Evolutionary conservation across 2,329 filamentous ascomycete genomes (phyloP).

Genomic region (Sporothrix brunneoviolacea): DNA sequence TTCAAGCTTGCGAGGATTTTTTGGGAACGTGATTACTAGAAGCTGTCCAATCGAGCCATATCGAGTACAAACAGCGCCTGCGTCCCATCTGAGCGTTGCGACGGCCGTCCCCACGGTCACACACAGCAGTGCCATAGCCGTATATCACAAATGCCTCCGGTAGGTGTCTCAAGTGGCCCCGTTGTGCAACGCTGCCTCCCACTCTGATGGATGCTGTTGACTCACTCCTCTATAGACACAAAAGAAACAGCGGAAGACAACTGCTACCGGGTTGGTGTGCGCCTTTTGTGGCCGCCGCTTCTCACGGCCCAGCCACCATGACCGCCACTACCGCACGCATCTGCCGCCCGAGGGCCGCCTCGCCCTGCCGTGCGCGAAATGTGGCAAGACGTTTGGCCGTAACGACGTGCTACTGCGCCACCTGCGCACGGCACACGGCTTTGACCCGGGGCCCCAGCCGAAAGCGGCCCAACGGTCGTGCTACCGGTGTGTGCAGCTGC

Average conservation of each 20-base stretch:
- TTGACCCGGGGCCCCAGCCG: constrained; percentile 16
- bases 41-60: no score
- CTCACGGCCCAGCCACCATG: constrained; percentile 22
- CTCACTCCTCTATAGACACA: not conserved
- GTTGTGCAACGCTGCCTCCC: no score
- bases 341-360: constrained; percentile 20
- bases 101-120: no score
- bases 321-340: constrained; percentile 25
- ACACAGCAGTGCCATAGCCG: no score
- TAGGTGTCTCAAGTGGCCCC: no score
- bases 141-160: no score
- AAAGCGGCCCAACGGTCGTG: constrained; percentile 23
- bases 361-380: constrained; percentile 19
- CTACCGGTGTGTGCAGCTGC: constrained; percentile 23
- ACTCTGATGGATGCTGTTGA: no score
- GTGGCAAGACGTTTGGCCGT: constrained; percentile 21
- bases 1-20: no score
- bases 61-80: no score
- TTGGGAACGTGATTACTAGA: no score
- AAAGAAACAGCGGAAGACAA: not conserved
- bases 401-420: constrained; percentile 26
- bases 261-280: constrained; percentile 12
- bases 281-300: constrained; percentile 21
- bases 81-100: no score
- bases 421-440: constrained; percentile 21